Base-by-base conservation (phyloP, 148 eudicot genomes). In the Camellia sinensis region DNA sequence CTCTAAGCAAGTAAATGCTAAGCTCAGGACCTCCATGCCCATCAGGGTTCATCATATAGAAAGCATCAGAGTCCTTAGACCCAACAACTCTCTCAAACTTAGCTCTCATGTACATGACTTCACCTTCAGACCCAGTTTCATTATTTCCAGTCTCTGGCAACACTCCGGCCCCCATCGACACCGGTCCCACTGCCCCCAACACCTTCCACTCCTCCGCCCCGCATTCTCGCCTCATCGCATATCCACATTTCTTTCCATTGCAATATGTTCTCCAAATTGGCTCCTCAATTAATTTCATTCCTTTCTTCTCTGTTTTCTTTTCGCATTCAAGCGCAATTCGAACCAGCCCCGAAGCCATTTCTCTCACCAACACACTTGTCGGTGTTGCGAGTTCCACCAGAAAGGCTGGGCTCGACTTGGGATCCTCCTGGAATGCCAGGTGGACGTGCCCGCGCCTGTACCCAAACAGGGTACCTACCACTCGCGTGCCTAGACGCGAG, bases 11-110 rank as follows among this genome's bases (percentile, higher is more conserved):
- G 77, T 92, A 94, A 77, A 92, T 87, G 81, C 98, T 94, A 37
- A 94, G 91, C 46, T 94, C 98, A 43, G 98, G 98, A 0, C 94
- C 93, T 17, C 94, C 97, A 86, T 82, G 85, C 0, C 93, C 87
- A 84, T 95, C 97, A 19, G 98, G 98, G 66, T 95, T 95, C 94
- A 95, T 89, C 98, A 95, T 95, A 77, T 95, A 95, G 54, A 95
- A 93, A n/a, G 98, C 97, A 77, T 95, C 98, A 2, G 94, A 91
- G 70, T 95, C 98, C 80, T 80, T 92, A 56, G 89, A 86, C 74
- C 98, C 98, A 45, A 93, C 93, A 29, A 95, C 90, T 79, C 98
- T 92, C 84, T 95, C 98, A 86, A 95, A 95, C 87, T 84, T 95
- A 6, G 97, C 98, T 73, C 97, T 88, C 96, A 95, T 95, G 19